Conservation (phyloP, 345 rosid species). For the Arabidopsis thaliana region DNA sequence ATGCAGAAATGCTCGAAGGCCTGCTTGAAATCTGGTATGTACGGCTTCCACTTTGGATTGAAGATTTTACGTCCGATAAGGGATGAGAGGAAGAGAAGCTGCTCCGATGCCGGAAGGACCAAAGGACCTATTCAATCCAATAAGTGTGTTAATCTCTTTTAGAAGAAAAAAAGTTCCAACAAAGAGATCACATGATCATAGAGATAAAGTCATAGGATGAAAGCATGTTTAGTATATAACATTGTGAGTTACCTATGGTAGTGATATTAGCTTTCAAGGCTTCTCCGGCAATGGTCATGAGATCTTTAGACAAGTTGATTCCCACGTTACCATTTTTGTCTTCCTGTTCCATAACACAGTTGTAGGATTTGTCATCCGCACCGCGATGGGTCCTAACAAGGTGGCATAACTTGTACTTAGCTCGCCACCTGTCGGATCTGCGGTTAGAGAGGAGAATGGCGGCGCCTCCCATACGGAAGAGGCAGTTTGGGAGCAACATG, state of each 20-base stretch:
- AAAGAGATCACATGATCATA: too few species aligned
- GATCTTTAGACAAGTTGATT: conserved; percentile 66
- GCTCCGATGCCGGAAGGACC: conserved; percentile 81
- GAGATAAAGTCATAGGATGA: background rate
- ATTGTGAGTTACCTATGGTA: conserved; percentile 47
- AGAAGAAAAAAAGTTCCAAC: too few species aligned
- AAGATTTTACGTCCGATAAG: conserved; percentile 70
- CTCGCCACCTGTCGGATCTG: conserved; percentile 55
- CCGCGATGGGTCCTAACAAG: conserved; percentile 77
- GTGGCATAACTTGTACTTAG: conserved; percentile 67
- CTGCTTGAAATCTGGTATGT: conserved; percentile 83
- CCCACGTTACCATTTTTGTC: conserved; percentile 71
- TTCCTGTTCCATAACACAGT: conserved; percentile 72
- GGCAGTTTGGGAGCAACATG: conserved; percentile 83
- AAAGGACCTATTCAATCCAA: conserved; percentile 55
- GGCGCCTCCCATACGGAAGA: conserved; percentile 84
- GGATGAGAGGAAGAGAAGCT: conserved; percentile 61
- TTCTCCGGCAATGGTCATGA: conserved; percentile 84
- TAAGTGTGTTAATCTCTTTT: background rate
- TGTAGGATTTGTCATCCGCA: conserved; percentile 66
- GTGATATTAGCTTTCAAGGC: conserved; percentile 79
- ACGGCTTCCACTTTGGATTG: conserved; percentile 72
- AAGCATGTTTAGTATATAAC: background rate
- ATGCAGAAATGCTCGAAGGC: conserved; percentile 95
- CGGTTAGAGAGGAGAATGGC: conserved; percentile 72